phyloP scores from a whole-genome alignment of 2,329 filamentous ascomycete species.

The Stachybotrys chartarum region DNA sequence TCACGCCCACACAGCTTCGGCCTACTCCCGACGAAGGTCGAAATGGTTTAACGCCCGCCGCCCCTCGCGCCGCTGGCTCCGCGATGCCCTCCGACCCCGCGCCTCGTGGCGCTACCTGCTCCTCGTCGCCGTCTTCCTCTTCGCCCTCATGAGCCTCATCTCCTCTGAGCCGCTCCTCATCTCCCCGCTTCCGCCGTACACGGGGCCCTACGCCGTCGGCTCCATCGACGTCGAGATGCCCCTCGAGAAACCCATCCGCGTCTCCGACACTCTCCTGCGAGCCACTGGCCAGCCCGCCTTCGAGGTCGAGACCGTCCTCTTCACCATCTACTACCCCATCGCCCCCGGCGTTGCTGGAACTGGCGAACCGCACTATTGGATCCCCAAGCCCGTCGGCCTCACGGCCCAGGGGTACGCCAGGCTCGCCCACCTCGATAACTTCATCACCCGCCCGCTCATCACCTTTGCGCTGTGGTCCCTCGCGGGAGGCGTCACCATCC shows the following conservation, averaged over 20 bases:
- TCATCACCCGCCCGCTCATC: conserved; percentile 33
- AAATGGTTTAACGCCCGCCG: not conserved
- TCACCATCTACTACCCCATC: conserved; percentile 42
- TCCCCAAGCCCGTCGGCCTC: conserved; percentile 34
- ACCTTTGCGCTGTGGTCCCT: conserved; percentile 32
- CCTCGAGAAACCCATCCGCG: conserved; percentile 20
- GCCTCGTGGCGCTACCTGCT: conserved; percentile 25
- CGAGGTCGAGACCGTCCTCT: conserved; percentile 37
- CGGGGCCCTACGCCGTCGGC: conserved; percentile 36
- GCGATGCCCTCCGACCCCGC: conserved; percentile 19
- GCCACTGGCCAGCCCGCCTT: conserved; percentile 31
- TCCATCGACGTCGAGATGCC: conserved; percentile 40
- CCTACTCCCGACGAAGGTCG: not conserved
- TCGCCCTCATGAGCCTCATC: conserved; percentile 31
- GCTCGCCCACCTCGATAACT: conserved; percentile 35
- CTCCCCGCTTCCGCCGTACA: conserved; percentile 34
- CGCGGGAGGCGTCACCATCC: conserved; percentile 37
- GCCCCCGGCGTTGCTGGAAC: conserved; percentile 16
- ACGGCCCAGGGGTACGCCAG: conserved; percentile 39
- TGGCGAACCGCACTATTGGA: conserved; percentile 32
- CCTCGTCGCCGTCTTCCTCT: conserved; percentile 18
- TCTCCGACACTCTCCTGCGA: conserved; percentile 23
- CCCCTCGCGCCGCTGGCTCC: not conserved
- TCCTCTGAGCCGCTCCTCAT: conserved; percentile 34
- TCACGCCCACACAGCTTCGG: not conserved